phyloP scores from a whole-genome alignment of 345 rosid species.

The Citrus medica region DNA sequence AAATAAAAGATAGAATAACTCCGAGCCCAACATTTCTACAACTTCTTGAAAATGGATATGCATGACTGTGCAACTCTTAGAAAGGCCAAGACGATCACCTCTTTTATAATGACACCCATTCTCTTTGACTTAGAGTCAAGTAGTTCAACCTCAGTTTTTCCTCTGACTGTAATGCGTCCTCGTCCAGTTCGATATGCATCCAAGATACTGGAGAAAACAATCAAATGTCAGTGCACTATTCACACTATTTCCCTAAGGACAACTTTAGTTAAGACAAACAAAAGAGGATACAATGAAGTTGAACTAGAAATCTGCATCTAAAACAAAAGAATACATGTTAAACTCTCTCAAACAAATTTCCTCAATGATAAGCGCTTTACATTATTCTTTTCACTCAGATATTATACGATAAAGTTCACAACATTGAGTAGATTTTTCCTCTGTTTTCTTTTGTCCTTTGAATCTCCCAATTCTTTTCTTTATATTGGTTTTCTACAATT shows the following conservation, averaged over 20 bases:
- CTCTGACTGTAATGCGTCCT: constrained; percentile 82
- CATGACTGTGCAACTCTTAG: constrained; percentile 4
- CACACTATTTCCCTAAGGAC: not conserved
- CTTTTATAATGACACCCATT: constrained; percentile 73
- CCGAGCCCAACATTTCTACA: not conserved
- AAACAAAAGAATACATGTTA: not conserved
- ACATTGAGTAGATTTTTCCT: not conserved
- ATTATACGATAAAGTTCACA: not conserved
- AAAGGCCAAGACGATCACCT: constrained; percentile 45
- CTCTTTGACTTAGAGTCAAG: constrained; percentile 77
- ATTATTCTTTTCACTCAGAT: not conserved
- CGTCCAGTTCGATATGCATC: constrained; percentile 92
- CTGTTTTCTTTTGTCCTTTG: not conserved
- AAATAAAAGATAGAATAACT: not conserved
- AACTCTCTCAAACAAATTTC: not conserved
- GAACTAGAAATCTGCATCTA: not conserved
- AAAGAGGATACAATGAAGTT: not conserved
- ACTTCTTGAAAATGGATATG: constrained; percentile 8
- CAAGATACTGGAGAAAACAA: constrained; percentile 54
- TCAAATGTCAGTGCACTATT: constrained; percentile 18
- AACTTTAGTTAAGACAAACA: not conserved
- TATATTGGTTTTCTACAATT: not conserved
- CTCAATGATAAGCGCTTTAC: too few species aligned
- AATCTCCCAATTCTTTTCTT: not conserved
- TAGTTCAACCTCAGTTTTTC: constrained; percentile 79